Evolutionary conservation across 345 rosid species (phyloP), one percentile per base, ranked within the genome.

Genomic region (Boechera divaricarpa): DNA sequence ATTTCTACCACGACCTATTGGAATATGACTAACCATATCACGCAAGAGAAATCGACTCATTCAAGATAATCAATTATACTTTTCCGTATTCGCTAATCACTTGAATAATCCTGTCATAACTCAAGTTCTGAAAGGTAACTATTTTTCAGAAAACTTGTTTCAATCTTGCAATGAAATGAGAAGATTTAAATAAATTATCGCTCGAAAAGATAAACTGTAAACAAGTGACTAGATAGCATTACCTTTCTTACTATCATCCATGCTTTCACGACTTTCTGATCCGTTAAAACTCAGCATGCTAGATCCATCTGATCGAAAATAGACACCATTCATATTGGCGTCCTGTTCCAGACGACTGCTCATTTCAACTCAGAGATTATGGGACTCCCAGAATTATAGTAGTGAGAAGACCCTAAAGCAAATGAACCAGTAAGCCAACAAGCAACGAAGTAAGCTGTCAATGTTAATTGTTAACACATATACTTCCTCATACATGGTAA

Each of bases 241-340:
- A 76, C 74, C 69, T 67, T 78, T 66, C 81, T 82, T 82, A 86
- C 85, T 84, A 45, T 74, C 85, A 42, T 53, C 76, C 59, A 66
- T 29, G 41, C 84, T 80, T 76, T 69, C 79, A 63, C 38, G 58
- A 47, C 53, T 75, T 74, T 82, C 90, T 59, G 65, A 73, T 13
- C 75, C 80, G 5, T 81, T 81, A 58, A 66, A 73, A 73, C 72
- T 82, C 55, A 63, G 72, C 11, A 69, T 69, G 56, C 51, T 60
- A 77, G 76, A 69, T 74, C 81, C 85, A 77, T 81, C 82, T 38
- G 77, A 78, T 36, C 70, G 63, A 84, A 83, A 72, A 80, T 67
- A 77, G 54, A 80, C 73, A 74, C 80, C 64, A 62, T 60, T 79
- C 72, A 63, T 69, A 63, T 56, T 67, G 67, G 55, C 41, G 62